Evolutionary conservation across 306 rosid species (phyloP).

Genomic region (Pyrus betulifolia): DNA sequence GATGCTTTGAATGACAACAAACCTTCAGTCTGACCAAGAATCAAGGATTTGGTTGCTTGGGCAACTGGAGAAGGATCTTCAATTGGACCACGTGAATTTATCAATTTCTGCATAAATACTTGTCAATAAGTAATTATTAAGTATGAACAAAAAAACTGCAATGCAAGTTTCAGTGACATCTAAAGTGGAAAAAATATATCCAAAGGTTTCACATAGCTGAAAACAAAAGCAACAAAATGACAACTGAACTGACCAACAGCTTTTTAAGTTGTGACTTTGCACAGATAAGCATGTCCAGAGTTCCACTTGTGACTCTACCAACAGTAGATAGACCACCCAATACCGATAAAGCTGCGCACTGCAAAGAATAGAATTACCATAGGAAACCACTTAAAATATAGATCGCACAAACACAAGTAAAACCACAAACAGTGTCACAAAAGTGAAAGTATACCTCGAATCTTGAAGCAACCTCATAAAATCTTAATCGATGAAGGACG

Average conservation of each 20-base stretch:
- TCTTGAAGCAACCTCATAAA: conserved; percentile 84
- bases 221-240: conserved; percentile 24
- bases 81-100: conserved; percentile 76
- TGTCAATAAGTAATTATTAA: conserved; percentile 46
- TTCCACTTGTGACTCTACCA: conserved; percentile 58
- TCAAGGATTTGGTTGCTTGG: conserved; percentile 50
- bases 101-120: conserved; percentile 76
- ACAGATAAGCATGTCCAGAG: conserved; percentile 61
- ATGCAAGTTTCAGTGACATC: neutral
- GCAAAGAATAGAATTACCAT: conserved; percentile 42
- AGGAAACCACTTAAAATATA: conserved; percentile 16
- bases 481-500: conserved; percentile 73
- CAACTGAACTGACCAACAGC: conserved; percentile 85
- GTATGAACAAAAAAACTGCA: conserved; percentile 23
- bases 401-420: neutral
- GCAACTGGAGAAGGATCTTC: conserved; percentile 95
- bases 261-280: conserved; percentile 62
- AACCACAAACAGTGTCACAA: neutral
- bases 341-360: conserved; percentile 81
- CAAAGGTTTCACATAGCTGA: conserved; percentile 4
- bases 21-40: conserved; percentile 74
- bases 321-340: conserved; percentile 54
- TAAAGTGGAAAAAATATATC: conserved; percentile 4
- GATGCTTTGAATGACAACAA: conserved; percentile 72
- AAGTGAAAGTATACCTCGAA: conserved; percentile 68